phyloP scores from a whole-genome alignment of 176 grass and related monocot genomes.

The barley (Hordeum vulgare) region DNA sequence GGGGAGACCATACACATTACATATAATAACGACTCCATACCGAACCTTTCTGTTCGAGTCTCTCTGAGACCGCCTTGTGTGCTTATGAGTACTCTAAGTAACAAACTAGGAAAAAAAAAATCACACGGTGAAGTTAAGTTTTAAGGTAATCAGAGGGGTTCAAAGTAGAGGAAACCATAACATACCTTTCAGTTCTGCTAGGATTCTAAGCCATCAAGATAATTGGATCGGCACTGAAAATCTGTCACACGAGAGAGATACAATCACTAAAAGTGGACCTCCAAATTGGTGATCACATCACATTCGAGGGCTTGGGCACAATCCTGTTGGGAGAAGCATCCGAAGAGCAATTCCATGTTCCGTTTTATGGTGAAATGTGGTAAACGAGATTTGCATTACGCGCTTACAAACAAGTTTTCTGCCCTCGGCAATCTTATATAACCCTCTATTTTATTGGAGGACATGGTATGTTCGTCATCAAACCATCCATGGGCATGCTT shows the following conservation, averaged over 20 bases:
- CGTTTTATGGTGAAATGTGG: neutral
- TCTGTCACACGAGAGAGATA: neutral
- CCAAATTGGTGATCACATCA: neutral
- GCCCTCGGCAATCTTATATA: too few relatives aligned
- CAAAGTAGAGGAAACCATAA: neutral
- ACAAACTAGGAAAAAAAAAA: neutral
- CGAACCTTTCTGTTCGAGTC: neutral
- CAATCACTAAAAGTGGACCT: neutral
- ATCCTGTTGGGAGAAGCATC: neutral
- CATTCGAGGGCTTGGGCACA: neutral
- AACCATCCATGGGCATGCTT: too few relatives aligned
- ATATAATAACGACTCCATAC: neutral
- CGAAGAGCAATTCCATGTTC: neutral
- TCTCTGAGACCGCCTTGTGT: neutral
- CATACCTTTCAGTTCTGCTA: neutral
- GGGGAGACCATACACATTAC: neutral
- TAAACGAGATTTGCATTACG: too few relatives aligned
- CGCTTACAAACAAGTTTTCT: too few relatives aligned
- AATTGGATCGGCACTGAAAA: neutral
- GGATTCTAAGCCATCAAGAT: neutral
- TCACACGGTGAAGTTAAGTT: neutral
- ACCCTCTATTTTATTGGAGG: too few relatives aligned
- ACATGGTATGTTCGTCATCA: too few relatives aligned
- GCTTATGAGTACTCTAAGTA: neutral
- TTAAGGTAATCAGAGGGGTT: neutral